Conservation (phyloP, 345 rosid genomes). For the Balakata baccata region DNA sequence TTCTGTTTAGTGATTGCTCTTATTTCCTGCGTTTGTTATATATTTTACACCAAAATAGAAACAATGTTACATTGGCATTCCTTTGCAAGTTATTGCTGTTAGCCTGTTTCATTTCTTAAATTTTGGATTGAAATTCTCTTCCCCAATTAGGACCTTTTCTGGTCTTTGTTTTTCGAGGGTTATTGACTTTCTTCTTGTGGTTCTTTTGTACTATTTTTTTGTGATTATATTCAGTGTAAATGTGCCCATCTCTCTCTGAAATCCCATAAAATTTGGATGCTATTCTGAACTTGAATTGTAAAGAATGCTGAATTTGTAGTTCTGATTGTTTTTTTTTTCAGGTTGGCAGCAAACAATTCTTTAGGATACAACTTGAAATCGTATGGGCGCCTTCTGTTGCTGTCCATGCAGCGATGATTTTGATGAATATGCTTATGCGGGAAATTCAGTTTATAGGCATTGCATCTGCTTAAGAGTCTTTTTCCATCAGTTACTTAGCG, state of each 20-base stretch:
- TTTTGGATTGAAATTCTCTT: background rate
- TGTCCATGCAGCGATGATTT: slow-evolving; percentile 53
- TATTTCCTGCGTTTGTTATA: too few species aligned
- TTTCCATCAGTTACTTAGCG: slow-evolving; percentile 47
- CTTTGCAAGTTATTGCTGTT: background rate
- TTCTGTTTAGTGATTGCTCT: background rate
- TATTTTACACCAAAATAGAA: too few species aligned
- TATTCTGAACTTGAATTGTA: background rate
- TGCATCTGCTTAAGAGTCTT: slow-evolving; percentile 50
- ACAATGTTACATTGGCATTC: background rate
- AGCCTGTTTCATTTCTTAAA: background rate
- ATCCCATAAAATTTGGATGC: background rate
- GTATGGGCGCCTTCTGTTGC: slow-evolving; percentile 59
- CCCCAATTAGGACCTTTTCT: background rate
- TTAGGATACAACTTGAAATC: background rate
- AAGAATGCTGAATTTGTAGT: background rate
- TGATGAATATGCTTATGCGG: slow-evolving; percentile 45
- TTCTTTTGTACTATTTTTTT: background rate
- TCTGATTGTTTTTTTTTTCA: background rate
- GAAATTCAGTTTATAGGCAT: slow-evolving; percentile 45
- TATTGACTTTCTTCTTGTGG: background rate
- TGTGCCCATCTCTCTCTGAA: background rate
- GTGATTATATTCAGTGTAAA: background rate
- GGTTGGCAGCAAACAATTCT: background rate
- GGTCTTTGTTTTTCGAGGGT: background rate